These are phyloP conservation scores for Hypoxylon trugodes DNA, from an alignment of 495 filamentous ascomycete species.

Conservation along the genomic window DNA sequence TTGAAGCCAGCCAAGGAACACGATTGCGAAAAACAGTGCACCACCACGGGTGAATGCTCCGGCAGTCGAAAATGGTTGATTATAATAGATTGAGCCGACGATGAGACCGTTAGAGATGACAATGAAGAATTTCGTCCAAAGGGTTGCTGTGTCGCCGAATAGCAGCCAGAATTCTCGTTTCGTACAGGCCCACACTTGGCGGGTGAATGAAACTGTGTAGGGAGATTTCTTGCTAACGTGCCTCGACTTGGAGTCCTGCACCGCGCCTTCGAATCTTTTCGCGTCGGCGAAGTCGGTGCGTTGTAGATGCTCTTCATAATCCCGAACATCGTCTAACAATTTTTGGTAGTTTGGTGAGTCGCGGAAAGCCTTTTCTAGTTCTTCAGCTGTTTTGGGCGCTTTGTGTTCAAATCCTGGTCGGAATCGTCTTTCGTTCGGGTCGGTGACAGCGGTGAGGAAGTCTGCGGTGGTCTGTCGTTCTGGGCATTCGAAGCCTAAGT, in stretches of 20 bases:
- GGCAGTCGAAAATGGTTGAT: constrained; percentile 66
- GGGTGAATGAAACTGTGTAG: constrained; percentile 74
- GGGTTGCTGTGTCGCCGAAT: constrained; percentile 73
- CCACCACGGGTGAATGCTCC: constrained; percentile 76
- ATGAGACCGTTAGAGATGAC: constrained; percentile 78
- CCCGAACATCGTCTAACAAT: constrained; percentile 58
- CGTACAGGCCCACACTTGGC: constrained; percentile 75
- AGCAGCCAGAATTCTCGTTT: constrained; percentile 80
- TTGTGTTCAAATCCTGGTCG: constrained; percentile 68
- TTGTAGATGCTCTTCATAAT: constrained; percentile 54
- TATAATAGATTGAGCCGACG: constrained; percentile 77
- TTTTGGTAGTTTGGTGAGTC: constrained; percentile 60
- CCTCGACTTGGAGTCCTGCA: constrained; percentile 72
- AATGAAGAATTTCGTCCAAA: constrained; percentile 82
- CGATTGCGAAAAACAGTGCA: constrained; percentile 74
- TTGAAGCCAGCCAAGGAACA: constrained; percentile 80
- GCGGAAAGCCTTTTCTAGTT: constrained; percentile 73
- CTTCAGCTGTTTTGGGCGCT: constrained; percentile 77
- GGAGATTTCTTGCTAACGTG: constrained; percentile 72
- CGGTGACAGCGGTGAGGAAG: constrained; percentile 79
- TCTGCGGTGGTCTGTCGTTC: constrained; percentile 71
- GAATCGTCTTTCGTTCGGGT: constrained; percentile 69
- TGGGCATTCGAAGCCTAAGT: constrained; percentile 67
- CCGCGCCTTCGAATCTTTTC: constrained; percentile 72
- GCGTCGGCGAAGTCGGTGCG: constrained; percentile 67